phyloP scores from a whole-genome alignment of 306 rosid species.

The Casuarina equisetifolia region DNA sequence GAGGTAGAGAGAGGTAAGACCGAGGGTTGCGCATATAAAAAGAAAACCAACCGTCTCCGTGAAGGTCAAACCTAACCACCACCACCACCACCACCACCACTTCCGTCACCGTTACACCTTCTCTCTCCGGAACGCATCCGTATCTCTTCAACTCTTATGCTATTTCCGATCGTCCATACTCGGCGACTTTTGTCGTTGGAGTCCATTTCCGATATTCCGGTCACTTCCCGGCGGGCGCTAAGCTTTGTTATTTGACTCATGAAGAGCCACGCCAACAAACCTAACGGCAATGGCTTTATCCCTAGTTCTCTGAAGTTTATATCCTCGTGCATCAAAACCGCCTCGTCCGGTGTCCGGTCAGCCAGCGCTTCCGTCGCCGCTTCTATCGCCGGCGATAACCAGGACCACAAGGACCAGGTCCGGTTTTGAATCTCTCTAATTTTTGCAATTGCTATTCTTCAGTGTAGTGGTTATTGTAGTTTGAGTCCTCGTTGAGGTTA shows the following conservation, averaged over 20 bases:
- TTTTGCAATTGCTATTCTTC: neutral
- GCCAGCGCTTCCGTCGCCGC: constrained; percentile 87
- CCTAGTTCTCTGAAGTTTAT: constrained; percentile 89
- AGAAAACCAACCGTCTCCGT: constrained; percentile 48
- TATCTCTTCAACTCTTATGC: constrained; percentile 46
- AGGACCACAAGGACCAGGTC: constrained; percentile 78
- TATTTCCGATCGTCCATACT: constrained; percentile 53
- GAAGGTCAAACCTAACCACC: constrained; percentile 56
- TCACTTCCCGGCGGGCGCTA: constrained; percentile 56
- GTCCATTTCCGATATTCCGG: constrained; percentile 48
- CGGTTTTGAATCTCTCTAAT: neutral
- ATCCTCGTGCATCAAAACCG: constrained; percentile 85
- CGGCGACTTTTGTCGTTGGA: constrained; percentile 62
- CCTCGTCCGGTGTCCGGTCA: constrained; percentile 85
- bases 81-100: constrained; percentile 8
- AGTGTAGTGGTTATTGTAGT: neutral
- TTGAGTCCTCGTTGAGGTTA: neutral
- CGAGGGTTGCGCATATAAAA: neutral
- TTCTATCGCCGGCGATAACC: constrained; percentile 69
- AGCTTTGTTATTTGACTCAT: constrained; percentile 39
- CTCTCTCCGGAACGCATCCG: constrained; percentile 35
- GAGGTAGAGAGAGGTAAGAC: neutral
- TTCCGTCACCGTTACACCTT: constrained; percentile 16
- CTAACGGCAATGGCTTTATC: constrained; percentile 62
- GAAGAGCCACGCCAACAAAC: constrained; percentile 70